Evolutionary conservation across 768 basidiomycete species (phyloP), one percentile per base, ranked within the genome.

Genomic region (Cyathus striatus): DNA sequence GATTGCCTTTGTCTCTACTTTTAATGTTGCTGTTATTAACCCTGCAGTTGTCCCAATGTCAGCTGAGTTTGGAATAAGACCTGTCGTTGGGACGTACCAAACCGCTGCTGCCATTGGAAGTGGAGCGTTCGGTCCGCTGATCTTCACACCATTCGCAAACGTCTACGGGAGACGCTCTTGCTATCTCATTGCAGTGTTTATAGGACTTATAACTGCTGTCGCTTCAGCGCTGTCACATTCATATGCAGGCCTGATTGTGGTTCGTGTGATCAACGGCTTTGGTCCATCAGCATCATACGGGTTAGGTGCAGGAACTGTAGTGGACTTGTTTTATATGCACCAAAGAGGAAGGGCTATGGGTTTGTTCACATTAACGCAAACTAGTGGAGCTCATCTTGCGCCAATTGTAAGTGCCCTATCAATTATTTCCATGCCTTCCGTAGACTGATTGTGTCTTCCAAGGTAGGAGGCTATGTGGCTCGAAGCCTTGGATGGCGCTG

Each of bases 311-410:
- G 68, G 66, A 17, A 68, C 66, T 4, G 65, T 68, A 16, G 59
- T 64, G 9, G 64, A 67, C 48, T 30, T 67, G 7, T 66, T 63
- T 42, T 65, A 61, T 40, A 46, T 50, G 35, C 64, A 66, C 41
- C 60, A 68, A 48, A 57, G 70, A 52, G 70, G 70, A 25, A 68
- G 62, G 42, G 66, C 69, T 0, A 69, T 72, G 68, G 70, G 67
- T 5, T 41, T 69, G 5, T 70, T 68, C 44, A 68, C 68, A 4
- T 52, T 70, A 23, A 65, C 67, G 62, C 50, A 61, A 20, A 70
- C 67, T 3, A 69, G 65, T 49, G 68, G 67, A 10, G 64, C 62
- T 5, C 68, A 71, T 50, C 49, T 68, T 7, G 67, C 69, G 6
- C 68, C 69, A 1, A 68, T 69, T 22, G 66, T 67, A 43, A 52